Percentiles rank a stretch among this genome's conserved stretches.
Evolutionary conservation across 192 early-diverging fungal species (phyloP).

Genomic region (Fimicolochytrium jonesii): DNA sequence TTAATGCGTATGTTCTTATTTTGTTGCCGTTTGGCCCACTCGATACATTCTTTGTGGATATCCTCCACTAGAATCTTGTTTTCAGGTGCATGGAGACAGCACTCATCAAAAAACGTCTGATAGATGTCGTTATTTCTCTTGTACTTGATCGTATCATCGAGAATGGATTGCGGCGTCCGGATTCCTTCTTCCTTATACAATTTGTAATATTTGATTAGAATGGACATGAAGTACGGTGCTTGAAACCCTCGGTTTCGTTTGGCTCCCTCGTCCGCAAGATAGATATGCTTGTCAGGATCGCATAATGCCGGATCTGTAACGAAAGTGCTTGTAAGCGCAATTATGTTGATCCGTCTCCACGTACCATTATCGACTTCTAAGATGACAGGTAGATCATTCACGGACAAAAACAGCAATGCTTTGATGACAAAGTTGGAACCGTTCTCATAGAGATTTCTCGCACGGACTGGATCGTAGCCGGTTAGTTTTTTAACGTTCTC

Average conservation of each 20-base stretch:
- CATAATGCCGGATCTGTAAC: neutral
- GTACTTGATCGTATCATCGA: neutral
- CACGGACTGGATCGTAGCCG: neutral
- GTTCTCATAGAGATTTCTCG: conserved; percentile 1
- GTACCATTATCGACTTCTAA: neutral
- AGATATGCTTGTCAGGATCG: neutral
- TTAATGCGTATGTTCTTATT: neutral
- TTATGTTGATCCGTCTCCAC: neutral
- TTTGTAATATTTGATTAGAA: neutral
- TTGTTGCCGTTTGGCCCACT: neutral
- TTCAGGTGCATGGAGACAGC: neutral
- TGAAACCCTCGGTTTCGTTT: neutral
- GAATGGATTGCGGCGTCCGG: neutral
- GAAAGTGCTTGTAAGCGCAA: neutral
- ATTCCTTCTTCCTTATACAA: neutral
- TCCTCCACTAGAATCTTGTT: neutral
- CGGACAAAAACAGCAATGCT: neutral
- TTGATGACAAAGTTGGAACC: neutral
- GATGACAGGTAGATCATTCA: conserved; percentile 4
- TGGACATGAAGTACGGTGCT: conserved; percentile 8
- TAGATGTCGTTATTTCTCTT: neutral
- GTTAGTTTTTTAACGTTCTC: conserved; percentile 9
- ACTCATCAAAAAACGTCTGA: neutral
- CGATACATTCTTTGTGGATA: neutral
- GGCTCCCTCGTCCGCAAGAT: neutral